These are phyloP conservation scores for Hortiboletus campestris DNA, from an alignment of 768 basidiomycete genomes.

Conservation along the genomic window DNA sequence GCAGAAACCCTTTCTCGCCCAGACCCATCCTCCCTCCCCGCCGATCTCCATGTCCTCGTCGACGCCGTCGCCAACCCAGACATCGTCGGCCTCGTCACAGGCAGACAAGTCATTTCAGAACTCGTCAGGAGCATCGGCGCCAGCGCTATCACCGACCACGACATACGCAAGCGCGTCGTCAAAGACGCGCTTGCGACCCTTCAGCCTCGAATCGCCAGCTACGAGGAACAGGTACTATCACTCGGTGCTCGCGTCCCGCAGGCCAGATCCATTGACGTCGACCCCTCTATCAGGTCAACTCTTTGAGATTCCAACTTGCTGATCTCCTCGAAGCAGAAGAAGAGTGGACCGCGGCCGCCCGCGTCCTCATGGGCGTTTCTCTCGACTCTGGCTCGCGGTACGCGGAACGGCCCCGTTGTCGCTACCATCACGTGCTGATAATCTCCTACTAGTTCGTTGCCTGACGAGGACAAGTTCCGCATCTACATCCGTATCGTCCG, in stretches of 20 bases:
- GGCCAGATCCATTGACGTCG: constrained; percentile 6
- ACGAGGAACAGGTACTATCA: constrained; percentile 85
- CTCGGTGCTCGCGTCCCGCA: neutral
- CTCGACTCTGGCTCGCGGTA: constrained; percentile 88
- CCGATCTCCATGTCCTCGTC: constrained; percentile 69
- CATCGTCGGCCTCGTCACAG: constrained; percentile 79
- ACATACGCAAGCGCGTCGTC: constrained; percentile 68
- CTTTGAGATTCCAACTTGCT: constrained; percentile 84
- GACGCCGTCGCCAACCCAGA: constrained; percentile 84
- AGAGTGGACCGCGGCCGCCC: constrained; percentile 91
- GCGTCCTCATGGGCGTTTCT: constrained; percentile 88
- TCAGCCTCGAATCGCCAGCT: constrained; percentile 82
- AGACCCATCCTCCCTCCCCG: constrained; percentile 34
- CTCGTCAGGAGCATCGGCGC: constrained; percentile 69
- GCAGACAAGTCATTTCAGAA: constrained; percentile 82
- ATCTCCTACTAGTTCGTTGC: constrained; percentile 44
- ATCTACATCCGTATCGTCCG: constrained; percentile 95
- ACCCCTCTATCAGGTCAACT: constrained; percentile 64
- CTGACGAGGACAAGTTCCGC: constrained; percentile 84
- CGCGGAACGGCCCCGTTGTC: constrained; percentile 12
- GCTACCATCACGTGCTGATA: constrained; percentile 2
- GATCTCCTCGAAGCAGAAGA: constrained; percentile 87
- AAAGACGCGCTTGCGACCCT: constrained; percentile 69
- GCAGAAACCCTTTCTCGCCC: constrained; percentile 58
- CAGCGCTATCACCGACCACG: constrained; percentile 50